phyloP scores from a whole-genome alignment of 192 early-diverging fungal species.

The Chytriomyces sp. region DNA sequence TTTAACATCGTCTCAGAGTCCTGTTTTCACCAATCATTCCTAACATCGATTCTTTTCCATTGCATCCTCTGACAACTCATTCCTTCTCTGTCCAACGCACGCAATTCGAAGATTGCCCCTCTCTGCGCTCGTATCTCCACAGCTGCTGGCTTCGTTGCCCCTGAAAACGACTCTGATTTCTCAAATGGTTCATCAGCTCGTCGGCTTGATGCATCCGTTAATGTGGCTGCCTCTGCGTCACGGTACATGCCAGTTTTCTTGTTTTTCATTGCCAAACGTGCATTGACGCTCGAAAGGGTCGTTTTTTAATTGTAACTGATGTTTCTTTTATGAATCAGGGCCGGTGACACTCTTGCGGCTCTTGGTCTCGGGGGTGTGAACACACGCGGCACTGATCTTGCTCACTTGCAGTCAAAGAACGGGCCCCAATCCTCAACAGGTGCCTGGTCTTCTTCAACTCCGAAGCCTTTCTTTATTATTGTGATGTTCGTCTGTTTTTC shows the following conservation, averaged over 20 bases:
- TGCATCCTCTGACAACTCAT: too few relatives aligned
- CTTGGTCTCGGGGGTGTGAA: constrained; percentile 19
- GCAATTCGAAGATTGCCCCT: constrained; percentile 52
- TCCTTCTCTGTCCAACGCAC: too few relatives aligned
- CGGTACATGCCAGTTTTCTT: too few relatives aligned
- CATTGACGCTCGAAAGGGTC: too few relatives aligned
- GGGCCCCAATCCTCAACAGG: constrained; percentile 26
- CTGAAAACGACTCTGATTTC: background rate
- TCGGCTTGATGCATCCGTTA: background rate
- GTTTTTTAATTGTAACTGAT: too few relatives aligned
- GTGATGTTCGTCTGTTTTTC: background rate
- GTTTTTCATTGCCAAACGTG: too few relatives aligned
- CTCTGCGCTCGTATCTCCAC: constrained; percentile 75
- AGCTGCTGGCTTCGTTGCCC: constrained; percentile 49
- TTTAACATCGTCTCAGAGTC: too few relatives aligned
- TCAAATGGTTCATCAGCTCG: background rate
- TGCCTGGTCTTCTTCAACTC: background rate
- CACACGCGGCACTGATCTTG: constrained; percentile 11
- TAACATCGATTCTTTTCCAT: too few relatives aligned
- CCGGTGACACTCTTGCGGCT: constrained; percentile 18
- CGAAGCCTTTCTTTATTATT: too few relatives aligned
- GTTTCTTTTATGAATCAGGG: background rate
- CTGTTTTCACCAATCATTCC: too few relatives aligned
- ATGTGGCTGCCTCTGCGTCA: background rate
- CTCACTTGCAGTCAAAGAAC: constrained; percentile 28